Conservation (phyloP, 148 eudicot species). For the Camellia japonica region DNA sequence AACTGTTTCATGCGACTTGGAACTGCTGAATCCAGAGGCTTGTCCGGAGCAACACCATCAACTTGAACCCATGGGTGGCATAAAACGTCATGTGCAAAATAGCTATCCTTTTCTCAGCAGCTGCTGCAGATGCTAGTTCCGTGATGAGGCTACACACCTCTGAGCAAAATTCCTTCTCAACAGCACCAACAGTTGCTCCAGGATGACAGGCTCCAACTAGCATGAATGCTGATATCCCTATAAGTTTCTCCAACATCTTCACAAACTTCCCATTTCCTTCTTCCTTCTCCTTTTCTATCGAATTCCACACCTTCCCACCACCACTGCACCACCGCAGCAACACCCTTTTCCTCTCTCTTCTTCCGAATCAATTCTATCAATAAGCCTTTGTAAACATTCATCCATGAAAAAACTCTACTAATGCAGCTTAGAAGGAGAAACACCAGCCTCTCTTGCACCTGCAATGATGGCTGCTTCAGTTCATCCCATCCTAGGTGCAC, state of each 20-base stretch:
- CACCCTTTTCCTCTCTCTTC: conserved; percentile 27
- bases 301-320: neutral
- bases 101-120: conserved; percentile 67
- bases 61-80: too few species aligned
- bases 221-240: conserved; percentile 98
- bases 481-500: conserved; percentile 80
- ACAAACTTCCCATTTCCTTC: conserved; percentile 28
- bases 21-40: too few species aligned
- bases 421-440: conserved; percentile 92
- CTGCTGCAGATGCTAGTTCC: conserved; percentile 85
- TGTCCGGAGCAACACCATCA: too few species aligned
- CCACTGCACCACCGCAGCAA: neutral
- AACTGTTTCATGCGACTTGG: too few species aligned
- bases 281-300: neutral
- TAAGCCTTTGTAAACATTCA: conserved; percentile 76
- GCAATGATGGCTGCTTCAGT: conserved; percentile 88
- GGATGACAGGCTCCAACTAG: conserved; percentile 99
- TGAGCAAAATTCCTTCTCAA: conserved; percentile 82
- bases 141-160: conserved; percentile 79
- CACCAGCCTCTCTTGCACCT: conserved; percentile 82
- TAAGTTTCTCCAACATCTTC: conserved; percentile 92
- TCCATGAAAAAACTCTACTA: conserved; percentile 99
- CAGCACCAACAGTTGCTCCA: conserved; percentile 90
- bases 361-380: conserved; percentile 66
- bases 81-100: too few species aligned